phyloP scores from a whole-genome alignment of 495 filamentous ascomycete genomes.

The Podospora appendiculata region DNA sequence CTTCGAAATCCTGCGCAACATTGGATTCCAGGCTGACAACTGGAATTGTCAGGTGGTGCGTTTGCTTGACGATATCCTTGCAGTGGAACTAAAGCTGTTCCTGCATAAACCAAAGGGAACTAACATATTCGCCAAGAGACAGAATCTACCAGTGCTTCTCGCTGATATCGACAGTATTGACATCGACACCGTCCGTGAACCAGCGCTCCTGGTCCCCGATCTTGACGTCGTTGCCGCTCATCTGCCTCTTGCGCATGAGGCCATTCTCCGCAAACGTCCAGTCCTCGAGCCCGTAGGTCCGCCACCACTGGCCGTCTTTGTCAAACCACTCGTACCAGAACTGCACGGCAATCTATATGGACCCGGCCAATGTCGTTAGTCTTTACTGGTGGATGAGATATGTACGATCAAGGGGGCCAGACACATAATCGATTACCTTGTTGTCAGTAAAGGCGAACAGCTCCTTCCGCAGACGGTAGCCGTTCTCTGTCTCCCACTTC shows the following conservation, averaged over 20 bases:
- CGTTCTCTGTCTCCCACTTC: slow-evolving; percentile 71
- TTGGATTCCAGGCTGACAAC: no score
- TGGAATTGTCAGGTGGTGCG: no score
- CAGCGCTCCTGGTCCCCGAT: slow-evolving; percentile 57
- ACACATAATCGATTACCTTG: slow-evolving; percentile 26
- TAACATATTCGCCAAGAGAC: no score
- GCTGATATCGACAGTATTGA: slow-evolving; percentile 61
- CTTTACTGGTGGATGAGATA: not conserved
- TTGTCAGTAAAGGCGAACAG: slow-evolving; percentile 69
- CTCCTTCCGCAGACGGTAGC: slow-evolving; percentile 78
- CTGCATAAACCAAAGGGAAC: no score
- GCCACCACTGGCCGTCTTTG: slow-evolving; percentile 70
- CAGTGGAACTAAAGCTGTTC: no score
- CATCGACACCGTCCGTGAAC: slow-evolving; percentile 66
- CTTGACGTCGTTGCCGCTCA: slow-evolving; percentile 84
- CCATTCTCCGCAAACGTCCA: slow-evolving; percentile 83
- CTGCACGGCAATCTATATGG: slow-evolving; percentile 64
- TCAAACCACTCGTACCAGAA: slow-evolving; percentile 93
- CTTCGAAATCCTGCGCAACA: no score
- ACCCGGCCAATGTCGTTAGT: not conserved
- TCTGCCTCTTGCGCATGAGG: slow-evolving; percentile 78
- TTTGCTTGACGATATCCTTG: no score
- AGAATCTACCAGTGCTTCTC: slow-evolving; percentile 64
- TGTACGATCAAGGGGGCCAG: not conserved
- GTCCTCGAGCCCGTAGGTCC: slow-evolving; percentile 85